Evolutionary conservation across 306 rosid species (phyloP).

Genomic region (Lathyrus tuberosus): DNA sequence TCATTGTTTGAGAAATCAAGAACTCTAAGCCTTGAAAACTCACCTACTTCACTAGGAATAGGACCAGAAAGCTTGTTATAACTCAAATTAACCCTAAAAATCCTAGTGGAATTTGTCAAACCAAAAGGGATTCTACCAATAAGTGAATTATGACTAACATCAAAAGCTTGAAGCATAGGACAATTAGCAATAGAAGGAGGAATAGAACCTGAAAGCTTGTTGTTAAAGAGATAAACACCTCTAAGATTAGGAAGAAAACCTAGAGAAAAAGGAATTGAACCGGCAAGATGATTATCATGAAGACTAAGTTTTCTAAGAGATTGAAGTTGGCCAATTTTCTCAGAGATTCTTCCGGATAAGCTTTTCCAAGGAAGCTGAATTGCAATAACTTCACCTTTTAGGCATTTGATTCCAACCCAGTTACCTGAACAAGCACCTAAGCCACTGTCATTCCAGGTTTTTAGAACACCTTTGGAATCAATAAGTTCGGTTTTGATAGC

Average conservation of each 20-base stretch:
- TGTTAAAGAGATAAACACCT: slow-evolving; percentile 93
- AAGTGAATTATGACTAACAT: slow-evolving; percentile 75
- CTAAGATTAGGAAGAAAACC: slow-evolving; percentile 78
- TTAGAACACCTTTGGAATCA: slow-evolving; percentile 64
- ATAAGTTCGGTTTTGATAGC: slow-evolving; percentile 69
- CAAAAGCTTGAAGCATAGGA: slow-evolving; percentile 80
- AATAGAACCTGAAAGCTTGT: slow-evolving; percentile 78
- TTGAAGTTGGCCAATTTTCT: slow-evolving; percentile 78
- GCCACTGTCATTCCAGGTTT: slow-evolving; percentile 86
- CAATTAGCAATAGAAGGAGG: slow-evolving; percentile 79
- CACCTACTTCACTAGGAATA: slow-evolving; percentile 70
- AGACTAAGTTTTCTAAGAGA: slow-evolving; percentile 77
- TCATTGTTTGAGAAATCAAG: slow-evolving; percentile 81
- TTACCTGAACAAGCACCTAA: slow-evolving; percentile 82
- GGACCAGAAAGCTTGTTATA: slow-evolving; percentile 69
- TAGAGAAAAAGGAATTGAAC: slow-evolving; percentile 66
- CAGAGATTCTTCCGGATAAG: slow-evolving; percentile 75
- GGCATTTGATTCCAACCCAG: slow-evolving; percentile 94
- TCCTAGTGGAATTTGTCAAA: slow-evolving; percentile 66
- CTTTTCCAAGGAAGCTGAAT: slow-evolving; percentile 96
- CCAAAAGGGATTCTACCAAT: slow-evolving; percentile 71
- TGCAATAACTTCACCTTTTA: slow-evolving; percentile 81
- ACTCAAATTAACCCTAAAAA: slow-evolving; percentile 77
- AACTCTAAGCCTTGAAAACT: slow-evolving; percentile 56
- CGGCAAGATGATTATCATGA: slow-evolving; percentile 71